These are phyloP conservation scores for Roridomyces roridus DNA, from an alignment of 768 basidiomycete genomes.

Conservation along the genomic window DNA sequence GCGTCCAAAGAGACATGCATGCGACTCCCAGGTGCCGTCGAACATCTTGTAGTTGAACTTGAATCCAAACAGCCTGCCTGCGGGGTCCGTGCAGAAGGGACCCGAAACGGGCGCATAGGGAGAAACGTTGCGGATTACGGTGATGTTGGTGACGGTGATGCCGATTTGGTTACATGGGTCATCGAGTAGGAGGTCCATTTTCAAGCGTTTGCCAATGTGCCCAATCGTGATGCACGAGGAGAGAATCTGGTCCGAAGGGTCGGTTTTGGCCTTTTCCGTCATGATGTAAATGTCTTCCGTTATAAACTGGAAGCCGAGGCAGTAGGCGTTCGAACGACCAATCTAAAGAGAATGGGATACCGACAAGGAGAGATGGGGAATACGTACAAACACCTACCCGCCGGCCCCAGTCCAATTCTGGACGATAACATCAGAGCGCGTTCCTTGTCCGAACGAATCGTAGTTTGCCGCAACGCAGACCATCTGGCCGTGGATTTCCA, in stretches of 20 bases:
- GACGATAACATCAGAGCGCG: background rate
- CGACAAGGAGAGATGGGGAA: background rate
- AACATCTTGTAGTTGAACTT: conserved; percentile 4
- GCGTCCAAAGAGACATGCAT: conserved; percentile 5
- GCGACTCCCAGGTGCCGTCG: background rate
- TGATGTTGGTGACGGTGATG: background rate
- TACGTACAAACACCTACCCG: background rate
- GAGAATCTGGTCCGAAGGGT: background rate
- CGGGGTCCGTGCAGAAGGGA: background rate
- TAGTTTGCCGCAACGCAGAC: conserved; percentile 4
- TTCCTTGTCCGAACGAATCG: background rate
- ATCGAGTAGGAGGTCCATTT: background rate
- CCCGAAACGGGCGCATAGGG: background rate
- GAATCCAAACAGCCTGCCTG: conserved; percentile 14
- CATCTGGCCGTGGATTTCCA: conserved; percentile 16
- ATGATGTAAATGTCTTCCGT: conserved; percentile 13
- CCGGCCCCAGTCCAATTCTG: background rate
- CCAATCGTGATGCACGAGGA: background rate
- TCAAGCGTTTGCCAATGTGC: background rate
- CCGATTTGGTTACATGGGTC: background rate
- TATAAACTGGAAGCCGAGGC: conserved; percentile 19
- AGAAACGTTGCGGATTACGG: conserved; percentile 12
- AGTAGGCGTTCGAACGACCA: background rate
- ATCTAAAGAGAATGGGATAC: background rate
- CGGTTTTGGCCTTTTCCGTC: background rate